Base-by-base conservation (phyloP, 2,329 filamentous ascomycete species). In the Intubia oerlemansii region DNA sequence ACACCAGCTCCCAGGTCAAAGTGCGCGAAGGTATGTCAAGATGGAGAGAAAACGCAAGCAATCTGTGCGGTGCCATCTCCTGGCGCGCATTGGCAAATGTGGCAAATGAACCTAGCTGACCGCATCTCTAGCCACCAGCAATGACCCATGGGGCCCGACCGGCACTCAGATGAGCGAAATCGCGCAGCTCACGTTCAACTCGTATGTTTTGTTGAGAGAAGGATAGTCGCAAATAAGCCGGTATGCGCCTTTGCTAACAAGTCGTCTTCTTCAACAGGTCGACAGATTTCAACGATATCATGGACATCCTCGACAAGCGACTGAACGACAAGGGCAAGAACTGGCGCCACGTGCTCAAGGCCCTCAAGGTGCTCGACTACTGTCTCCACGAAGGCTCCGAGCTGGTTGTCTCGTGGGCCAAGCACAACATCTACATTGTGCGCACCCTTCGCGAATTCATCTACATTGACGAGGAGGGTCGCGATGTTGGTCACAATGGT, bases 301-400 rank as follows among this genome's bases (percentile, higher is more conserved):
- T 98, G 75, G 88, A 98, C 51, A 98, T 98, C 81, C 62, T 98
- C 40, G 88, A 98, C 55, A 95, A 95, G 60, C 76, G 88, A 41
- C 59, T 98, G 45, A 98, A 98, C 44, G 88, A 98, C 53, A 95
- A 98, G 54, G 88, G 88, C 46, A 98, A 95, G 63, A 98, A 98
- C 50, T 98, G 88, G 88, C 74, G 88, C 43, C 88, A 98, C 49
- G 88, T 98, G 10, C 59, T 98, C 34, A 98, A 98, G 54, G 90
- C 88, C 24, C 61, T 98, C 41, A 98, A 98, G 51, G 88, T 98
- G 30, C 65, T 95, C 33, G 88, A 98, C 52, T 98, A 98, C 53
- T 93, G 84, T 53, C 62, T 98, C 32, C 88, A 98, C 49, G 88
- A 98, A 50, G 88, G 88, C 27, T 93, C 84, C 1, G 88, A 95